Conservation (phyloP, 78 protist species). For the Tieghemostelium lacteum region DNA sequence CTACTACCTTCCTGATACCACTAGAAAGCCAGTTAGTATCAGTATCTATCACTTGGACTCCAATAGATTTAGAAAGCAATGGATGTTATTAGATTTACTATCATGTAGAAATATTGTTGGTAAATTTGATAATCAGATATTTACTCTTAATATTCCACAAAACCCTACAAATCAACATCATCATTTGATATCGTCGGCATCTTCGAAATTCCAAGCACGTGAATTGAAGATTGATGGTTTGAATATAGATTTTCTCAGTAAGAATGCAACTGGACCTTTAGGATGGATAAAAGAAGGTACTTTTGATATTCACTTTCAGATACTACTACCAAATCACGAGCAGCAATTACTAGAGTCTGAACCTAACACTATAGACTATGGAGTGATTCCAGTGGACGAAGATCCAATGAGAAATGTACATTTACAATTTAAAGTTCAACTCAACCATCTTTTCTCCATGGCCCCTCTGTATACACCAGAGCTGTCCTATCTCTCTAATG, state of each 20-base stretch:
- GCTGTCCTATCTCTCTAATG: conserved; percentile 46
- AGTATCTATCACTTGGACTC: conserved; percentile 43
- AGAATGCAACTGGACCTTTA: conserved; percentile 77
- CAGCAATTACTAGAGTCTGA: conserved; percentile 12
- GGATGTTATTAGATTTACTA: conserved; percentile 47
- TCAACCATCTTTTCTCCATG: conserved; percentile 47
- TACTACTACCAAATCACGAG: conserved; percentile 27
- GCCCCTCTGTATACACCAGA: conserved; percentile 78
- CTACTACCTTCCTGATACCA: conserved; percentile 39
- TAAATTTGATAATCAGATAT: conserved; percentile 54
- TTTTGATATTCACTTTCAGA: conserved; percentile 52
- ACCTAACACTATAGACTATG: conserved; percentile 23
- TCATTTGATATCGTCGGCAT: too few species aligned
- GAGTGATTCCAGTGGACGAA: conserved; percentile 47
- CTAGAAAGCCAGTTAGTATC: conserved; percentile 47
- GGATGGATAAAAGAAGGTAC: conserved; percentile 82
- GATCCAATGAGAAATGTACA: conserved; percentile 65
- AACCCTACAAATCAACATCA: conserved; percentile 1
- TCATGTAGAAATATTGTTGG: conserved; percentile 60
- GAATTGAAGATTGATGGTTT: conserved; percentile 69
- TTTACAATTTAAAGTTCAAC: conserved; percentile 47
- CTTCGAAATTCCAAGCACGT: neutral
- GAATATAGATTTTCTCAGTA: conserved; percentile 33
- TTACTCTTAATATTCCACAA: conserved; percentile 57
- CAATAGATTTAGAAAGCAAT: conserved; percentile 70